Conservation (phyloP, 164 flowering plant species). For the Echeveria elegans region DNA sequence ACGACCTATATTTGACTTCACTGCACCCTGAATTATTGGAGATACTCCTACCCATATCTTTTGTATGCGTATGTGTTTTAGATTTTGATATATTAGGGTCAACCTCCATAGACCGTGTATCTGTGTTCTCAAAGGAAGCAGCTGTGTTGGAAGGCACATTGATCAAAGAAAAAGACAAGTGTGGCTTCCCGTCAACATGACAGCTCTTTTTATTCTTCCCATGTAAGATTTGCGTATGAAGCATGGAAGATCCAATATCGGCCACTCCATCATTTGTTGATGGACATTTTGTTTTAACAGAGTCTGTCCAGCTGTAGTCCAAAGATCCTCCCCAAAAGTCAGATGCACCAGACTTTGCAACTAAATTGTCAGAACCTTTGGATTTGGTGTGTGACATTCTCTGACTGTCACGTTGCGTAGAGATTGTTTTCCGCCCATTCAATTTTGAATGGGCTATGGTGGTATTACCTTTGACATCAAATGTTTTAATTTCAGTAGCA, state of each 20-base stretch:
- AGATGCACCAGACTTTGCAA: conserved; percentile 19
- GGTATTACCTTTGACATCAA: conserved; percentile 19
- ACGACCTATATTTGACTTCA: conserved; percentile 17
- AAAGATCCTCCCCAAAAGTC: conserved; percentile 33
- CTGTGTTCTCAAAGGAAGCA: conserved; percentile 13
- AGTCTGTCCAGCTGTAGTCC: conserved; percentile 17
- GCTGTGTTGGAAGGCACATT: conserved; percentile 7
- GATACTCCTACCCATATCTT: conserved; percentile 7
- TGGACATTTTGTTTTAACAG: conserved; percentile 13
- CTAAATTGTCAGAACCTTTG: conserved; percentile 12
- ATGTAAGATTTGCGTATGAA: conserved; percentile 24
- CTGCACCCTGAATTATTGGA: conserved; percentile 12
- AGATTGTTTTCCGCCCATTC: conserved; percentile 16
- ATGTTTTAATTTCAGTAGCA: conserved; percentile 21
- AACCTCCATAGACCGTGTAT: conserved; percentile 3
- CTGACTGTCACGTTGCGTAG: conserved; percentile 11
- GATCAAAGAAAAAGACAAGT: not conserved
- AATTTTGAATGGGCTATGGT: conserved; percentile 16
- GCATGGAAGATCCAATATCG: conserved; percentile 21
- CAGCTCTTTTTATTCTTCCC: conserved; percentile 12
- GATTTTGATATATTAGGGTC: conserved; percentile 12
- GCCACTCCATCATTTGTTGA: conserved; percentile 16
- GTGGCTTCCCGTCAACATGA: conserved; percentile 15
- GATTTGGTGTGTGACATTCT: conserved; percentile 18
- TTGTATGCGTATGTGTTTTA: conserved; percentile 13